Evolutionary conservation across 495 filamentous ascomycete species (phyloP), one percentile per base, ranked within the genome.

Genomic region (Lichina pygmaea): DNA sequence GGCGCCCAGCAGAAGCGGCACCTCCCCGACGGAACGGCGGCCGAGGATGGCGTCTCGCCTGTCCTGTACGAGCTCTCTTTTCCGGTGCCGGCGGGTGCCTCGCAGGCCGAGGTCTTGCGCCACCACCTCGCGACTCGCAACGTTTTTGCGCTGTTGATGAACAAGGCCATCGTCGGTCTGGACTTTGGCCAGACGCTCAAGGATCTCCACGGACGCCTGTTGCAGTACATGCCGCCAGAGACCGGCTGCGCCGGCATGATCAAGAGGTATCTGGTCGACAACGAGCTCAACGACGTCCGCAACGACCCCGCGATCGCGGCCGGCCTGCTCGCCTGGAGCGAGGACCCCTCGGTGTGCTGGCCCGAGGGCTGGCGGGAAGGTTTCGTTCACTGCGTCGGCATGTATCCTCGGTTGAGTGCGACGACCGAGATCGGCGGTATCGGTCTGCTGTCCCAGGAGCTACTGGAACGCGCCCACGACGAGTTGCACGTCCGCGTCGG

Each of bases 341-440:
- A 81, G 50, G 61, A 57, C 8, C 58, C 63, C 8, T 64, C 58
- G n/a, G 67, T 78, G 6, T 66, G 66, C 15, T 73, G 75, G 65
- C 65, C 71, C 24, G 66, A 73, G 47, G 72, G 75, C 13, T 82
- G 75, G 66, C 63, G 66, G 3, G 77, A 81, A 54, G 64, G 70
- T 13, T 82, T 77, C 52, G 62, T 72, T 9, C 77, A 82, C 47
- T 71, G 68, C 49, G 72, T 68, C 11, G 77, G 77, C 10, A 72
- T 79, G 73, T 66, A 71, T 48, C 57, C 66, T 24, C 56, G 57
- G 12, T 62, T 45, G 12, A 66, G 73, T 49, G 54, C 58, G 1
- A 62, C 63, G 34, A 60, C 62, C 3, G 75, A 79, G 51, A 78
- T 67, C 58, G 61, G 61, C 37, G 57, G 61, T 45, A 55, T 81